Evolutionary conservation across 2,329 filamentous ascomycete genomes (phyloP), one percentile per base, ranked within the genome.

Genomic region (Sporothrix globosa): DNA sequence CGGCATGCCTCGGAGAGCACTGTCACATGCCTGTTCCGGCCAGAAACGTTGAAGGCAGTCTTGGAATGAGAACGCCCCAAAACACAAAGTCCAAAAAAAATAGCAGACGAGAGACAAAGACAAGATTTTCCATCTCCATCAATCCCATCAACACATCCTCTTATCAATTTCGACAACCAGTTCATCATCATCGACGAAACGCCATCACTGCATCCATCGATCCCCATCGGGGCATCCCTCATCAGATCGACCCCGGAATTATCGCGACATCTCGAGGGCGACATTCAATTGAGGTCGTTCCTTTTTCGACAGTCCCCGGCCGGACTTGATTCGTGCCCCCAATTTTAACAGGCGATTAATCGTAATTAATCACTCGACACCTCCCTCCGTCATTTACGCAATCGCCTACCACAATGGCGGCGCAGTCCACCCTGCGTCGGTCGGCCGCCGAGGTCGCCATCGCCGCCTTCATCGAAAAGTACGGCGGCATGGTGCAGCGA

Each of bases 341-440:
- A 21, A 41, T 34, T 53, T 6, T 13, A 19, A 50, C 13, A 41
- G 10, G 14, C 27, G 13, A 50, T n/a, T 5, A 27, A 46, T 5
- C n/a, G 2, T 27, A 34, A 34, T 54, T 27, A 10, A 1, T 27
- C 13, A n/a, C 52, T 24, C 34, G 13, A 24, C 41, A 19, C 27
- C n/a, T 3, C 27, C 46, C n/a, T 50, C 48, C 48, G 1, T n/a
- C 19, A 9, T 50, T 21, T n/a, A 17, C 48, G 17, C 17, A 17
- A 19, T 19, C 46, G 14, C 46, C 17, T 5, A 3, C 14, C 52
- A 10, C 9, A 11, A 97, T 97, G 95, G 92, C 93, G 73, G 91
- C 86, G 74, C 94, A 97, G 83, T 97, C 95, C 70, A 97, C 91
- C 5, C 85, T 97, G 75, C 88, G 89, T 74, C 83, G 85, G 75